Conservation (phyloP, 116 monocot genomes). For the Zostera marina region DNA sequence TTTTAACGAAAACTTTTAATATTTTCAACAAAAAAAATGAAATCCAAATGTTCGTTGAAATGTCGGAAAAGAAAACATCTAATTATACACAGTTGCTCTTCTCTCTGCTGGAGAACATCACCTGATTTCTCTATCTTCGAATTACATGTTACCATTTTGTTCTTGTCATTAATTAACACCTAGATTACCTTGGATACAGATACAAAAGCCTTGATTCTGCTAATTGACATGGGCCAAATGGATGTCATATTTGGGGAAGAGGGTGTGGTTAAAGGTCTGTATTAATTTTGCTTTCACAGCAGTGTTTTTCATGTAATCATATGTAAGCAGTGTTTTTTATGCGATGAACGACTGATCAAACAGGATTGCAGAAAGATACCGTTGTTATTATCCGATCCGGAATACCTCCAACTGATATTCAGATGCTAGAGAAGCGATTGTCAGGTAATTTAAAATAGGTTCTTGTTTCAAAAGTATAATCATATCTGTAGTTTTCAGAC, state of each 20-base stretch:
- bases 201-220: conserved; percentile 30
- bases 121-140: neutral
- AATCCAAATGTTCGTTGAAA: too few relatives aligned
- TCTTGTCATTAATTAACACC: neutral
- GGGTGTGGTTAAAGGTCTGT: conserved; percentile 25
- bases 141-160: neutral
- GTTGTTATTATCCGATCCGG: conserved; percentile 42
- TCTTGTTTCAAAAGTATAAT: neutral
- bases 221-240: conserved; percentile 13
- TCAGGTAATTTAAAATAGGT: conserved; percentile 19
- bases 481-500: neutral
- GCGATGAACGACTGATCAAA: neutral
- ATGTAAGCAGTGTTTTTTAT: neutral
- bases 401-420: conserved; percentile 21
- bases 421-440: conserved; percentile 35
- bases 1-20: too few relatives aligned
- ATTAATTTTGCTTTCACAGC: neutral
- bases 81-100: neutral
- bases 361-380: conserved; percentile 40
- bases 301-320: neutral
- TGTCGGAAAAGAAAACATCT: neutral
- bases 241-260: conserved; percentile 12
- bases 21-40: too few relatives aligned
- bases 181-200: conserved; percentile 10
- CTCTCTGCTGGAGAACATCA: neutral